Conservation (phyloP, 2,329 filamentous ascomycete species). For the Hypoxylon sp. region DNA sequence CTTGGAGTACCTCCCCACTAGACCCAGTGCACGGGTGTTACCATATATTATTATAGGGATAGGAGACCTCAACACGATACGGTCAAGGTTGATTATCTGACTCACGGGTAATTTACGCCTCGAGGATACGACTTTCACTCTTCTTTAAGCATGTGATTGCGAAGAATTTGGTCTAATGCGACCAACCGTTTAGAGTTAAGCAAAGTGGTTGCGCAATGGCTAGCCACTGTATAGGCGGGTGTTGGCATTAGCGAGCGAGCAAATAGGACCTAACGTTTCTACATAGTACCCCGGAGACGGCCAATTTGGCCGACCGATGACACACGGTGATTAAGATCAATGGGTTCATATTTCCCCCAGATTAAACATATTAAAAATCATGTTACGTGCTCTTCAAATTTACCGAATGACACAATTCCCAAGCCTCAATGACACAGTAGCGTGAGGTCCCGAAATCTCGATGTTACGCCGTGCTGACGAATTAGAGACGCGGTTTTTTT, state of each 20-base stretch:
- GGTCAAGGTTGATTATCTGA: not conserved
- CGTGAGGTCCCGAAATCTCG: not conserved
- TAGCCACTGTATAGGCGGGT: not conserved
- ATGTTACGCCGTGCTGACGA: not conserved
- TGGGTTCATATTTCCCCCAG: not conserved
- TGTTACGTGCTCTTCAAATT: not conserved
- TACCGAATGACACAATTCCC: too few relatives aligned
- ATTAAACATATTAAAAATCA: conserved; percentile 17
- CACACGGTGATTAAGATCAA: not conserved
- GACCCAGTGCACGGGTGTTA: not conserved
- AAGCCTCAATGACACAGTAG: not conserved
- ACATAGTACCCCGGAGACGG: not conserved
- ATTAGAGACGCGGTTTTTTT: not conserved
- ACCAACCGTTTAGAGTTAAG: not conserved
- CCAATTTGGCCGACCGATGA: conserved; percentile 13
- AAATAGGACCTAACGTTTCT: not conserved
- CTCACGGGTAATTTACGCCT: not conserved
- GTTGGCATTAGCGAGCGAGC: not conserved
- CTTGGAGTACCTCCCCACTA: conserved; percentile 11
- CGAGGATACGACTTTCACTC: not conserved
- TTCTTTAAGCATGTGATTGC: not conserved
- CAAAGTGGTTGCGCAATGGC: not conserved
- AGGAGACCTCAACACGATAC: not conserved
- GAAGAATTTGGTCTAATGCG: not conserved
- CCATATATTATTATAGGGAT: conserved; percentile 11